Percentiles rank a stretch among this genome's conserved stretches.
Conservation (phyloP, 805 yeast genomes). For the Wickerhamiella galacta region DNA sequence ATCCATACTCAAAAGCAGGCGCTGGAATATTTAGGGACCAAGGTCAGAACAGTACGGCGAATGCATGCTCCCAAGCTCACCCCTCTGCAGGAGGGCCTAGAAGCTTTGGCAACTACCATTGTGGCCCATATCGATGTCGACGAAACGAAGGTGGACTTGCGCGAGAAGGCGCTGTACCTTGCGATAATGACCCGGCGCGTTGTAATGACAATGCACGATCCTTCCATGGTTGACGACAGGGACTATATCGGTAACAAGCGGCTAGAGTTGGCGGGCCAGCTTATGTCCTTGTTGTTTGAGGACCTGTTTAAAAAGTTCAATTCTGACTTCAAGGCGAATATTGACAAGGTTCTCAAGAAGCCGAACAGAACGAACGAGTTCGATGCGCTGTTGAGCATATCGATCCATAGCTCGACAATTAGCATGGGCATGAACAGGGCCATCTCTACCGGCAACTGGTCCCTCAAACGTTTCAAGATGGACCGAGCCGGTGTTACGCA, state of each 20-base stretch:
- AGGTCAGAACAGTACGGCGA: constrained; percentile 86
- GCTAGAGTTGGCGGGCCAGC: constrained; percentile 90
- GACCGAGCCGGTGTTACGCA: constrained; percentile 99
- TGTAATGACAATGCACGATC: constrained; percentile 85
- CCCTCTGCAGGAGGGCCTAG: constrained; percentile 83
- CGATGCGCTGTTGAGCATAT: constrained; percentile 78
- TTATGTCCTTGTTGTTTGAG: constrained; percentile 86
- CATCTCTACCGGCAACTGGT: constrained; percentile 98
- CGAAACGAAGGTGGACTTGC: constrained; percentile 50
- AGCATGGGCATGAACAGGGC: constrained; percentile 92
- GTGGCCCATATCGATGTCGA: constrained; percentile 86
- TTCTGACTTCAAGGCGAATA: constrained; percentile 81
- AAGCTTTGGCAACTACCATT: constrained; percentile 75
- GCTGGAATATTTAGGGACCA: constrained; percentile 71
- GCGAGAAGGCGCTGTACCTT: constrained; percentile 85
- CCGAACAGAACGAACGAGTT: constrained; percentile 91
- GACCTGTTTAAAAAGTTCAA: constrained; percentile 95
- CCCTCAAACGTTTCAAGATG: constrained; percentile 96
- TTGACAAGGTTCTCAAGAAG: constrained; percentile 83
- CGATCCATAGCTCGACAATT: constrained; percentile 81
- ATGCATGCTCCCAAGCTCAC: constrained; percentile 66
- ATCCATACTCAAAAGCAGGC: constrained; percentile 90
- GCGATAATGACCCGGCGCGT: constrained; percentile 96
- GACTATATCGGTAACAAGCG: constrained; percentile 98
- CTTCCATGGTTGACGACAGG: constrained; percentile 92